Evolutionary conservation across 371 early-diverging fungal species (phyloP).

Genomic region (Chytridiales sp.): DNA sequence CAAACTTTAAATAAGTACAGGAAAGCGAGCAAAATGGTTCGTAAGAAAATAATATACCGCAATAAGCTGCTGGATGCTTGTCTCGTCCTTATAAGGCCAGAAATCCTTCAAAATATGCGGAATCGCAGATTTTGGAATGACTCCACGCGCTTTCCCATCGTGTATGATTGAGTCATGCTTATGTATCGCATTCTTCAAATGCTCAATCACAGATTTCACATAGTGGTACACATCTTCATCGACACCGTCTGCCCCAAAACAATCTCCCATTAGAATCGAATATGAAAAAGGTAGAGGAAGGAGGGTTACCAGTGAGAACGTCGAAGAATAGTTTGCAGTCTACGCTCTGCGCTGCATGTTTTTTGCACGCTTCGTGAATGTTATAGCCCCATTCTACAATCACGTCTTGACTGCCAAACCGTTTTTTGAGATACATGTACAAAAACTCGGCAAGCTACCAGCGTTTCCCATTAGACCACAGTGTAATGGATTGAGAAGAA

Average conservation of each 20-base stretch:
- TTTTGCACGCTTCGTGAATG: conserved; percentile 37
- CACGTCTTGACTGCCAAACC: conserved; percentile 47
- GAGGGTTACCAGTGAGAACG: conserved; percentile 33
- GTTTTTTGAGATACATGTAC: conserved; percentile 45
- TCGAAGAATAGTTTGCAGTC: conserved; percentile 39
- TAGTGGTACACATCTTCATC: conserved; percentile 40
- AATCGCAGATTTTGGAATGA: conserved; percentile 28
- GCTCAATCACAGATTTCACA: conserved; percentile 32
- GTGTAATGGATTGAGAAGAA: not conserved
- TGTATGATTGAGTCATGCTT: conserved; percentile 33
- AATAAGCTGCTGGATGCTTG: conserved; percentile 25
- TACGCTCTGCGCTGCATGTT: conserved; percentile 33
- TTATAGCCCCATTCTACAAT: conserved; percentile 55
- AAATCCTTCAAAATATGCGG: conserved; percentile 19
- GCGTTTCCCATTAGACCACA: no score
- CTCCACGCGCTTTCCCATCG: conserved; percentile 34
- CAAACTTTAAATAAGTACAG: not conserved
- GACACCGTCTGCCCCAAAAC: conserved; percentile 4
- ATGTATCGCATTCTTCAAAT: conserved; percentile 34
- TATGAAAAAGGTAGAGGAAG: not conserved
- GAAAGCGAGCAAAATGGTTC: not conserved
- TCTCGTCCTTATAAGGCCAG: conserved; percentile 38
- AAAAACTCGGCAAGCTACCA: conserved; percentile 40
- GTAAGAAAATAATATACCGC: conserved; percentile 18
- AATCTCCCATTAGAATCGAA: not conserved